Conservation (phyloP, 768 basidiomycete species). For the Macrolepiota albuminosa region DNA sequence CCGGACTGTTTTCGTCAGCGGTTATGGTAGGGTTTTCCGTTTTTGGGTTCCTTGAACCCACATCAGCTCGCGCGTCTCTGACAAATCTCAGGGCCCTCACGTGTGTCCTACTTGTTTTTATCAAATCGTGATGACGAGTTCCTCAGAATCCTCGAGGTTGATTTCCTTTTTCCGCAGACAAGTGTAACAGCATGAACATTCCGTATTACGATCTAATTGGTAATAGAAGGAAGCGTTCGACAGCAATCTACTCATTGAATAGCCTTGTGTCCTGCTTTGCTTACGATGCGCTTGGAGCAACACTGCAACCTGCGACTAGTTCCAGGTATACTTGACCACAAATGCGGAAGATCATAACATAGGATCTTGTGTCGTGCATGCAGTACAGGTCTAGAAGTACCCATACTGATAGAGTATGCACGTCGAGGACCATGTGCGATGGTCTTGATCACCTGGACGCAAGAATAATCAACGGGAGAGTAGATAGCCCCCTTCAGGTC, state of each 20-base stretch:
- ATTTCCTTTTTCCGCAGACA: too few relatives aligned
- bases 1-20: constrained; percentile 7
- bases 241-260: not conserved
- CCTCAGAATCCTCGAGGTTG: not conserved
- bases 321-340: not conserved
- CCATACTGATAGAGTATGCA: too few relatives aligned
- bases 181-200: not conserved
- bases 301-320: not conserved
- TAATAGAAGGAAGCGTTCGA: not conserved
- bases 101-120: not conserved
- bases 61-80: not conserved
- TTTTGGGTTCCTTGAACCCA: constrained; percentile 3
- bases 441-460: too few relatives aligned
- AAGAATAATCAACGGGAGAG: too few relatives aligned
- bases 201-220: not conserved
- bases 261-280: not conserved
- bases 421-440: too few relatives aligned
- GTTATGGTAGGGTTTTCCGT: not conserved
- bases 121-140: constrained; percentile 1
- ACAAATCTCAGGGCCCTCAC: not conserved
- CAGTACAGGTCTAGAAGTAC: too few relatives aligned
- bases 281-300: not conserved
- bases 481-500: too few relatives aligned
- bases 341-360: not conserved
- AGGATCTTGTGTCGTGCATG: not conserved